Evolutionary conservation across 768 basidiomycete genomes (phyloP).

Genomic region (Lentinula guzmanii): DNA sequence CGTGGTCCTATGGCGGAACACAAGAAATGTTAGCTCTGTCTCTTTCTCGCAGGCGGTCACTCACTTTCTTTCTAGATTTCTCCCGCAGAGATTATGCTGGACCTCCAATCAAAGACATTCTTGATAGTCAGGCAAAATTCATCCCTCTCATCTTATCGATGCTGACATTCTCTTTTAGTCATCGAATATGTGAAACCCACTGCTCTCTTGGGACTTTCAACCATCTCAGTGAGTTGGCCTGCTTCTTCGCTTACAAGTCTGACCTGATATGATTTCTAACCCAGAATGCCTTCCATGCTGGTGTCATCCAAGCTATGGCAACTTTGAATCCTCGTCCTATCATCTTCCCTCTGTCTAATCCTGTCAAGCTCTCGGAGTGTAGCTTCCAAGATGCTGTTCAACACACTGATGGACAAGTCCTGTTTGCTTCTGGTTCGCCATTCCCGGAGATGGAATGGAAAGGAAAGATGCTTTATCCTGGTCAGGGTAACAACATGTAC

Average conservation of each 20-base stretch:
- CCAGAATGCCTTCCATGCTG: conserved; percentile 57
- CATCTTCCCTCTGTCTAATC: conserved; percentile 80
- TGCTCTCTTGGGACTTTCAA: conserved; percentile 71
- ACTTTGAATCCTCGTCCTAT: conserved; percentile 62
- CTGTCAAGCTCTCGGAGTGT: conserved; percentile 54
- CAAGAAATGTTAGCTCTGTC: conserved; percentile 49
- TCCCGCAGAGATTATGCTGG: conserved; percentile 67
- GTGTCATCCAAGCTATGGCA: conserved; percentile 59
- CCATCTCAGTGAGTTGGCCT: conserved; percentile 31
- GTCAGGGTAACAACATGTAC: conserved; percentile 96
- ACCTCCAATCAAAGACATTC: conserved; percentile 50
- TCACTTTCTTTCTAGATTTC: conserved; percentile 54
- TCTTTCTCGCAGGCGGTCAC: conserved; percentile 46
- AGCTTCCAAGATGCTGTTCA: conserved; percentile 55
- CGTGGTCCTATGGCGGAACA: conserved; percentile 66
- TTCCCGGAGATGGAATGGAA: conserved; percentile 61
- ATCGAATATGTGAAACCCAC: conserved; percentile 72
- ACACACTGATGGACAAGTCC: conserved; percentile 63
- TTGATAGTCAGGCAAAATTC: conserved; percentile 30
- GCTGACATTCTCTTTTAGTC: conserved; percentile 18
- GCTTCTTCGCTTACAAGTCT: conserved; percentile 13
- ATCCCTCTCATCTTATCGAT: not conserved
- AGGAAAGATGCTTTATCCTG: conserved; percentile 59
- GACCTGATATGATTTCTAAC: conserved; percentile 32
- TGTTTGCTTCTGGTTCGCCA: conserved; percentile 88